Percentiles rank a stretch among this genome's conserved stretches.
Conservation (phyloP, 1,284 basidiomycete genomes). For the Malassezia sp. region DNA sequence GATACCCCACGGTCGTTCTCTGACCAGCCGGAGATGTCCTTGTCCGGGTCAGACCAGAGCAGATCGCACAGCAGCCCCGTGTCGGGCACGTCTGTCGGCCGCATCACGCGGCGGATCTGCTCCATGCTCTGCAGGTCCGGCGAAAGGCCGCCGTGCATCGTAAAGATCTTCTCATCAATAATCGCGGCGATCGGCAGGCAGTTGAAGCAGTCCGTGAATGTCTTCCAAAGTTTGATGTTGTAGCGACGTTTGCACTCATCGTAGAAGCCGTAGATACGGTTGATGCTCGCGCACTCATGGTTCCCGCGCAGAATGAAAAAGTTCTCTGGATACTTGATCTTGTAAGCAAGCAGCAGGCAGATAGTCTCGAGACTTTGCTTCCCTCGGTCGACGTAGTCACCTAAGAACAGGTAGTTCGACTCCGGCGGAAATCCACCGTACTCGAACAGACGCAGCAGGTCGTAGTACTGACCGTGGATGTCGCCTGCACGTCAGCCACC, state of each 20-base stretch:
- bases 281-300: slow-evolving; percentile 88
- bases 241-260: slow-evolving; percentile 97
- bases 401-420: slow-evolving; percentile 90
- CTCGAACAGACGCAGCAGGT: slow-evolving; percentile 81
- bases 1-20: slow-evolving; percentile 98
- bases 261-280: slow-evolving; percentile 91
- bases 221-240: slow-evolving; percentile 97
- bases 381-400: slow-evolving; percentile 88
- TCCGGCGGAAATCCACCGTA: slow-evolving; percentile 91
- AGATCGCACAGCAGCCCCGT: slow-evolving; percentile 95
- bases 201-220: slow-evolving; percentile 93
- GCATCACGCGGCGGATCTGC: slow-evolving; percentile 96
- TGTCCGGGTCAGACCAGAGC: slow-evolving; percentile 98
- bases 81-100: slow-evolving; percentile 97
- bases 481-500: slow-evolving; percentile 53
- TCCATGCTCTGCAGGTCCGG: slow-evolving; percentile 99
- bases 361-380: slow-evolving; percentile 91
- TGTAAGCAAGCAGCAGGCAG: slow-evolving; percentile 72
- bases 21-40: slow-evolving; percentile 98
- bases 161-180: slow-evolving; percentile 95
- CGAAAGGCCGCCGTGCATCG: slow-evolving; percentile 72
- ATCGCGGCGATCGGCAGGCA: slow-evolving; percentile 88
- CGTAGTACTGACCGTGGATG: slow-evolving; percentile 91
- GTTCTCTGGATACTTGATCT: slow-evolving; percentile 98
- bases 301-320: slow-evolving; percentile 90